Evolutionary conservation across 1,284 basidiomycete species (phyloP).

Genomic region (Ceratobasidium papillatum): DNA sequence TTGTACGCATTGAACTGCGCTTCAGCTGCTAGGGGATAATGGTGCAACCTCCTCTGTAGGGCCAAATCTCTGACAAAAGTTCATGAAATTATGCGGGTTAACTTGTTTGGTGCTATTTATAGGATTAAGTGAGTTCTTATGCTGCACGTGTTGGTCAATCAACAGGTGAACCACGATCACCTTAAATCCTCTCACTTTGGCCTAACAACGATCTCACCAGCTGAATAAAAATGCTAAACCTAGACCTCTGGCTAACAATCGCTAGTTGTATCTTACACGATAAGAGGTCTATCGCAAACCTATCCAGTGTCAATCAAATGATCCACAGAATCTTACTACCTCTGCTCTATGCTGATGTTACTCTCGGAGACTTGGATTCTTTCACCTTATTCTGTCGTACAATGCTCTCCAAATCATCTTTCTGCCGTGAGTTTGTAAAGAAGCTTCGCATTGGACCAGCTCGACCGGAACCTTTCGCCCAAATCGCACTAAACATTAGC

Average conservation of each 20-base stretch:
- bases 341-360: neutral
- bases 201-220: no score
- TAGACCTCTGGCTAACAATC: neutral
- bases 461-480: neutral
- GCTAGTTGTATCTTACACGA: neutral
- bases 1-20: no score
- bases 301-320: neutral
- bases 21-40: no score
- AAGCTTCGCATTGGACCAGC: neutral
- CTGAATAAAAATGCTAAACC: neutral
- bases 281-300: neutral
- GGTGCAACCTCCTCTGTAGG: no score
- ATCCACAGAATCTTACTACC: neutral
- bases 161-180: no score
- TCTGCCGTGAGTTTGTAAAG: constrained; percentile 2
- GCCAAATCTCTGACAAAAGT: no score
- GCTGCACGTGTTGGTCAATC: no score
- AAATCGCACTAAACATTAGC: neutral
- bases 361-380: neutral
- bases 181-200: no score
- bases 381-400: neutral
- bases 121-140: no score
- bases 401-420: neutral
- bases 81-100: no score
- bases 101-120: no score